Base-by-base conservation (phyloP, 2,329 filamentous ascomycete genomes). In the Paracorniculantispora psalliotae region DNA sequence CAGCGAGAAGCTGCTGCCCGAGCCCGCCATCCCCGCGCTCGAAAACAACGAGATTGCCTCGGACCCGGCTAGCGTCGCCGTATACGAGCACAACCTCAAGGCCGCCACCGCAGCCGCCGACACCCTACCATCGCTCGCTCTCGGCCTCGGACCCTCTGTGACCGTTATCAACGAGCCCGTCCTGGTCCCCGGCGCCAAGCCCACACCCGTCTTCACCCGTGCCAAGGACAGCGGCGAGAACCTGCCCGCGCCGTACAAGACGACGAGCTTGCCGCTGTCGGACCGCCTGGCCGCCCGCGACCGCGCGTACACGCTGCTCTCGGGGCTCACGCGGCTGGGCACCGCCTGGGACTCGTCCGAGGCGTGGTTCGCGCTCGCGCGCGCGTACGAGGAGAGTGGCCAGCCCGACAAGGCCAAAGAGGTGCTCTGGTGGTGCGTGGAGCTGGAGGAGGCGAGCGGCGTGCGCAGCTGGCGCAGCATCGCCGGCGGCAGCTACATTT, bases 381-480 rank as follows among this genome's bases (percentile, higher is more conserved):
- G 91, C 63, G 92, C 91, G 10, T 90, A 97, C 68, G 94, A 99
- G 73, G 85, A 92, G 69, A 90, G 90, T 59, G 90, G 89, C 0
- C 90, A 96, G 75, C 74, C 85, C 1, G 90, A 94, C 39, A 96
- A 93, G 77, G 89, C 94, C 15, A 96, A 92, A 75, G 89, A 94
- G 66, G 91, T 92, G 48, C 80, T 97, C 7, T 97, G 94, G 94
- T 97, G 93, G 92, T 96, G 92, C 67, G 90, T 99, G 13, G 92
- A 97, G 73, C 79, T 99, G 30, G 94, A 97, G 71, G 93, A 99
- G 70, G 86, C 85, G 8, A 85, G 84, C 63, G 91, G 88, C 0
- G 82, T 96, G 50, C 84, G 94, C 59, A 82, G 84, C 60, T 97
- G 93, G 94, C 81, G 79, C 30, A 86, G 82, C 64, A 80, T 91